Evolutionary conservation across 2,329 filamentous ascomycete species (phyloP), one percentile per base, ranked within the genome.

Genomic region (Teratosphaeria nubilosa): DNA sequence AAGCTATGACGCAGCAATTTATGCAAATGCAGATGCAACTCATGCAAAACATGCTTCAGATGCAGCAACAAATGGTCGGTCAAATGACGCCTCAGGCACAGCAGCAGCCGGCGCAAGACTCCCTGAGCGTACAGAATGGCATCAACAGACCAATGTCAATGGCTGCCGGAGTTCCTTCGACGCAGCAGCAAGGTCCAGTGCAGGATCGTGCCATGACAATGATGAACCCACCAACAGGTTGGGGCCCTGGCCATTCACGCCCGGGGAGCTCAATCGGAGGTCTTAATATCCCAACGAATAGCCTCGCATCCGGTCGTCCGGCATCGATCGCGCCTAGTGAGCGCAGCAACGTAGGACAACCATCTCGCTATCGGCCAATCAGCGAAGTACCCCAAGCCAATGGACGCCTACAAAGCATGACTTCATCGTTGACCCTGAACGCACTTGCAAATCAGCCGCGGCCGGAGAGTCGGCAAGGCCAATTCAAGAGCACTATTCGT

Each of bases 311-410:
- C 55, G 85, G 83, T 9, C 97, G 97, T 73, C 82, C 91, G 0
- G 85, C 91, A 0, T 97, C 92, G 0, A 95, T 99, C 64, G 92
- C 94, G 2, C 94, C 94, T 1, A 96, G 90, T 5, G 94, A 97
- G 76, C 87, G 94, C 61, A 97, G 91, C 78, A 97, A 95, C 71
- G 78, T 96, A 61, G 94, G 94, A 16, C 81, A 95, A 56, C 91
- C 94, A 9, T 86, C 90, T 32, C 85, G 94, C 51, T 99, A 99
- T 75, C 84, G 94, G 52, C 91, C 94, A 1, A 92, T 97, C 0
- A 86, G 87, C n/a, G 41, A 48, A 16, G 20, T 56, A 64, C 52
- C 55, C 51, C 45, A 34, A 30, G 31, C 31, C 57, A 60, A 63
- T n/a, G 64, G 59, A 37, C 50, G 77, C 80, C 57, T 78, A 11